phyloP scores from a whole-genome alignment of 73 alveolate species.

The Durusdinium trenchii region DNA sequence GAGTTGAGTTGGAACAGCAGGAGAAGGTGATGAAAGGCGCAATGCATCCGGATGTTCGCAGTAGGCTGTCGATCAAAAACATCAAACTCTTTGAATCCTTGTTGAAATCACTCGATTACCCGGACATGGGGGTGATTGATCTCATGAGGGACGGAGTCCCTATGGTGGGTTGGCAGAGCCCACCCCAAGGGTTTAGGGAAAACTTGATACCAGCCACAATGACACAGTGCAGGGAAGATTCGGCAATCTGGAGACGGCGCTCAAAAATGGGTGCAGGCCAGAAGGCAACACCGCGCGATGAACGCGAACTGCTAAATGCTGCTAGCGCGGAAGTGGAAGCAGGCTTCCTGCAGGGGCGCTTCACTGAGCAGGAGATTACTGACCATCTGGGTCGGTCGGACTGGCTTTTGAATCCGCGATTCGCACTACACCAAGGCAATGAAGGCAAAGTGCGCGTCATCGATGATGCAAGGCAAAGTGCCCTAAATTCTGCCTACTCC shows the following conservation, averaged over 20 bases:
- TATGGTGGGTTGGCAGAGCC: background rate
- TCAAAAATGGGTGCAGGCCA: background rate
- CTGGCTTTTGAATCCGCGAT: background rate
- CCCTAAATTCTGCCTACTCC: background rate
- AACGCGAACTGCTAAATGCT: background rate
- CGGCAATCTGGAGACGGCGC: background rate
- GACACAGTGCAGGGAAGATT: background rate
- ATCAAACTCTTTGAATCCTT: background rate
- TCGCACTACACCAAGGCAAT: background rate
- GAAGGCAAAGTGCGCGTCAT: background rate
- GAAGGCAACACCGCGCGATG: background rate
- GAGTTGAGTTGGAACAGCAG: background rate
- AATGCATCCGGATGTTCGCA: background rate
- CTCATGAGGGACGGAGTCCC: background rate
- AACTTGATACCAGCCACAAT: background rate
- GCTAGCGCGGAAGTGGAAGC: background rate
- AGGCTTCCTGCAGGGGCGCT: background rate
- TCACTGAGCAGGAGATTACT: background rate
- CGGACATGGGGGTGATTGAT: background rate
- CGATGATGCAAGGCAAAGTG: background rate
- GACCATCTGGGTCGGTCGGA: background rate
- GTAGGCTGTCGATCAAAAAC: background rate
- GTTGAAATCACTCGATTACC: background rate
- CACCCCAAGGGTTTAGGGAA: background rate
- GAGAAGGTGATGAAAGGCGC: background rate